Evolutionary conservation across 2,329 filamentous ascomycete species (phyloP).

Genomic region (Colletotrichum lini): DNA sequence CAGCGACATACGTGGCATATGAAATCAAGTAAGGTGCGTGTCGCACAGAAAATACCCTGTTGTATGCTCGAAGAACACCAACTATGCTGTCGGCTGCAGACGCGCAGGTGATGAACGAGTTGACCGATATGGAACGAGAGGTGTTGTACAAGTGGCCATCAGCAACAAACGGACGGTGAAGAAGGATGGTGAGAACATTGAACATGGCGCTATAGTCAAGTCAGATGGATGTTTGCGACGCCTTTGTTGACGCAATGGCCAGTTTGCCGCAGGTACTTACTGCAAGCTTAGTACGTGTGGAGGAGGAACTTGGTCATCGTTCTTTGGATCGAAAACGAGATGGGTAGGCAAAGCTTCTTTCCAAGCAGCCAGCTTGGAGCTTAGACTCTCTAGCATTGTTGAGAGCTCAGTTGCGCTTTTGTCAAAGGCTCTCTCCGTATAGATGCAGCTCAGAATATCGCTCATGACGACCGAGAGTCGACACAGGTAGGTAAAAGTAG

Average conservation of each 20-base stretch:
- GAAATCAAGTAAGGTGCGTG: constrained; percentile 67
- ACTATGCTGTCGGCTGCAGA: constrained; percentile 62
- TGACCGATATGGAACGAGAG: constrained; percentile 56
- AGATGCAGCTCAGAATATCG: constrained; percentile 60
- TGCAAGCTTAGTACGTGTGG: constrained; percentile 61
- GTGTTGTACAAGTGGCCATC: constrained; percentile 63
- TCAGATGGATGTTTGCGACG: constrained; percentile 3
- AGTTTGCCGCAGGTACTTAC: constrained; percentile 42
- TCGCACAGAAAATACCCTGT: constrained; percentile 60
- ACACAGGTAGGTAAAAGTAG: constrained; percentile 59
- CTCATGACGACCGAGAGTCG: constrained; percentile 64
- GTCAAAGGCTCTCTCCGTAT: constrained; percentile 58
- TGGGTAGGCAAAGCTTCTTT: constrained; percentile 57
- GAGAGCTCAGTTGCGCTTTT: constrained; percentile 53
- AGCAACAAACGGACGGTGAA: constrained; percentile 67
- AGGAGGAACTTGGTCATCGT: constrained; percentile 52
- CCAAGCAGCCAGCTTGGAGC: constrained; percentile 60
- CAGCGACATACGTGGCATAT: constrained; percentile 69
- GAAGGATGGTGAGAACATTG: constrained; percentile 65
- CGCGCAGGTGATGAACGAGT: constrained; percentile 61
- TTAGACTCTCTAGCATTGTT: constrained; percentile 53
- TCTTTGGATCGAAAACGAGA: constrained; percentile 55
- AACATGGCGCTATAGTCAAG: constrained; percentile 57
- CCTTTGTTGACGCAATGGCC: too few species aligned
- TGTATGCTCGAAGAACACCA: constrained; percentile 59